Evolutionary conservation across 2,329 filamentous ascomycete species (phyloP), one percentile per base, ranked within the genome.

Genomic region (Chalara sp.): DNA sequence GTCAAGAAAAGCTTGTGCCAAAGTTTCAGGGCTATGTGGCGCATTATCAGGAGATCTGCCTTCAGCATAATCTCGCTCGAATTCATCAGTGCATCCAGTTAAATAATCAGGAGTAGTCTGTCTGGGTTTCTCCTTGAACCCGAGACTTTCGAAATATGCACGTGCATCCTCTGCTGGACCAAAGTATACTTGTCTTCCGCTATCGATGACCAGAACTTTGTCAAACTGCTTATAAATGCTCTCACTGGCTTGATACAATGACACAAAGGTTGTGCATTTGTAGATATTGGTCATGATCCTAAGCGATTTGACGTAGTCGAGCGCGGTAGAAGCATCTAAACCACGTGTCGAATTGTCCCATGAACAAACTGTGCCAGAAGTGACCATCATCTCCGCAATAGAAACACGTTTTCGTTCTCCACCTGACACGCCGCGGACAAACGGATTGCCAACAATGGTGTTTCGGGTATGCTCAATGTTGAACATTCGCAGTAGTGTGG

Each of bases 301-400:
- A 2, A 86, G 70, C 1, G 80, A 83, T 51, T 83, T 84, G 7
- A 83, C 85, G 59, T 88, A 92, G 61, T 91, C 87, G 5, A 91
- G 73, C 5, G 87, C 88, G 0, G 87, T 91, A 1, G 83, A 87
- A 1, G 86, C 84, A 63, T 93, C 87, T 0, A 92, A 72, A n/a
- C 88, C 88, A 45, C 87, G 75, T 0, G 87, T 92, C 0, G 80
- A 84, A 65, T 92, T 92, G 59, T 92, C 87, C 85, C 86, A 91
- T 55, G 83, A 84, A 33, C 87, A 81, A 1, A 91, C 83, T 0
- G 84, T 82, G 1, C 82, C 82, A 65, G 87, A 85, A 6, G 85
- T 85, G 5, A 86, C 83, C 28, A 92, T 69, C 0, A 85, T 87
- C 67, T 92, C 87, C 1, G 86, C 85, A 56, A 92, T 89, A 28